phyloP scores from a whole-genome alignment of 2,329 filamentous ascomycete species.

The Xylaria sp. region DNA sequence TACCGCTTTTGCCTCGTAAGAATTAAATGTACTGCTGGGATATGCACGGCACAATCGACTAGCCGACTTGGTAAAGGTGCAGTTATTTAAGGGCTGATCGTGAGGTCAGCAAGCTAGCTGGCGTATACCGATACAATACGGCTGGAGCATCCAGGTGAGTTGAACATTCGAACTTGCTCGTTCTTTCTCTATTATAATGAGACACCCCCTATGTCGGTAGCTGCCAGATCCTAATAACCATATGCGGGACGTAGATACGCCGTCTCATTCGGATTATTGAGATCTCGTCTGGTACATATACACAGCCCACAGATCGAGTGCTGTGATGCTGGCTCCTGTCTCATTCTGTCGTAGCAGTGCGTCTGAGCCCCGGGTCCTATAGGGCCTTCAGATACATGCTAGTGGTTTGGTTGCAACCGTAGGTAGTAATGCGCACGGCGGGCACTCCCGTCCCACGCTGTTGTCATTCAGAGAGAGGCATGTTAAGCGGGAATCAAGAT shows the following conservation, averaged over 20 bases:
- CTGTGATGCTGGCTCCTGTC: not conserved
- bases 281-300: not conserved
- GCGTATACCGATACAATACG: constrained; percentile 27
- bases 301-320: not conserved
- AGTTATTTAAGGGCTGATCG: constrained; percentile 34
- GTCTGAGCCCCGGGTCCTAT: constrained; percentile 1
- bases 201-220: not conserved
- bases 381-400: constrained; percentile 5
- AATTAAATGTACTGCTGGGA: not conserved
- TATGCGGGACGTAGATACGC: not conserved
- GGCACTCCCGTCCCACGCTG: constrained; percentile 20
- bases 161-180: not conserved
- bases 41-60: not conserved
- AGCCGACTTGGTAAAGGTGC: constrained; percentile 12
- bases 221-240: not conserved
- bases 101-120: constrained; percentile 37
- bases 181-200: not conserved
- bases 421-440: constrained; percentile 19
- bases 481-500: constrained; percentile 9
- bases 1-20: not conserved
- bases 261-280: no score
- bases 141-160: not conserved
- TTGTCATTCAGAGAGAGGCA: constrained; percentile 1
- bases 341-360: constrained; percentile 15
- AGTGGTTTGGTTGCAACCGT: constrained; percentile 12